A percentile compares a stretch with the other conserved stretches of the same genome.
Evolutionary conservation across 208 protist species (phyloP).

Genomic region (Trypanosoma melophagium): DNA sequence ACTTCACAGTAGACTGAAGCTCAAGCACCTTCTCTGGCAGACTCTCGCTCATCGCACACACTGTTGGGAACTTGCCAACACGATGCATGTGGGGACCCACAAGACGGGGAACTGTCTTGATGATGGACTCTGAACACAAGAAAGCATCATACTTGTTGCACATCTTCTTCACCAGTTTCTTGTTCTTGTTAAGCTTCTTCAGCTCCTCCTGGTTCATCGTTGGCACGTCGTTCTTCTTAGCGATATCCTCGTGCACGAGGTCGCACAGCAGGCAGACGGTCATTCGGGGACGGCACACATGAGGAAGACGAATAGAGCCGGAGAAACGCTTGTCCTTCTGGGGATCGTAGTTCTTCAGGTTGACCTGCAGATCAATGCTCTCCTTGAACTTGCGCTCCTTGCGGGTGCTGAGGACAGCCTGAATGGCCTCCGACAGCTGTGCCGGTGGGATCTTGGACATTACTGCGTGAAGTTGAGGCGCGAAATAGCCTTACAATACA

Average conservation of each 20-base stretch:
- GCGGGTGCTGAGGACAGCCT: slow-evolving; percentile 63
- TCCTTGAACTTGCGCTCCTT: slow-evolving; percentile 97
- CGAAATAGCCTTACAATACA: too few species aligned
- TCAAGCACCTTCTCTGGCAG: slow-evolving; percentile 95
- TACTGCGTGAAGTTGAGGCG: neutral
- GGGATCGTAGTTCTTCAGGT: slow-evolving; percentile 99
- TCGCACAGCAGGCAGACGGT: slow-evolving; percentile 98
- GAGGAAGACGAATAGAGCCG: slow-evolving; percentile 94
- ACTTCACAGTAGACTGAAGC: slow-evolving; percentile 96
- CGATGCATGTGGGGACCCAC: slow-evolving; percentile 99
- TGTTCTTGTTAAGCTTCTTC: slow-evolving; percentile 99
- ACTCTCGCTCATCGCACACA: slow-evolving; percentile 92
- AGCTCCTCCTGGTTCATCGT: slow-evolving; percentile 97
- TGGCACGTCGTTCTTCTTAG: slow-evolving; percentile 88
- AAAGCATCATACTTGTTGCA: slow-evolving; percentile 98
- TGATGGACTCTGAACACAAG: slow-evolving; percentile 95
- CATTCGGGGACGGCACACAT: slow-evolving; percentile 92
- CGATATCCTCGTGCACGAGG: slow-evolving; percentile 94
- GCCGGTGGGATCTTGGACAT: slow-evolving; percentile 91
- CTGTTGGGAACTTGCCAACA: slow-evolving; percentile 99
- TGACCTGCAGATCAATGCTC: slow-evolving; percentile 99
- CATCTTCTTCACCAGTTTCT: slow-evolving; percentile 99
- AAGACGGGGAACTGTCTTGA: slow-evolving; percentile 96
- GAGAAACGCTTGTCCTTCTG: slow-evolving; percentile 99
- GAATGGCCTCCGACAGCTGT: slow-evolving; percentile 81